Percentiles rank a stretch among this genome's conserved stretches.
phyloP scores from a whole-genome alignment of 1,284 basidiomycete genomes.

The Moesziomyces antarcticus region DNA sequence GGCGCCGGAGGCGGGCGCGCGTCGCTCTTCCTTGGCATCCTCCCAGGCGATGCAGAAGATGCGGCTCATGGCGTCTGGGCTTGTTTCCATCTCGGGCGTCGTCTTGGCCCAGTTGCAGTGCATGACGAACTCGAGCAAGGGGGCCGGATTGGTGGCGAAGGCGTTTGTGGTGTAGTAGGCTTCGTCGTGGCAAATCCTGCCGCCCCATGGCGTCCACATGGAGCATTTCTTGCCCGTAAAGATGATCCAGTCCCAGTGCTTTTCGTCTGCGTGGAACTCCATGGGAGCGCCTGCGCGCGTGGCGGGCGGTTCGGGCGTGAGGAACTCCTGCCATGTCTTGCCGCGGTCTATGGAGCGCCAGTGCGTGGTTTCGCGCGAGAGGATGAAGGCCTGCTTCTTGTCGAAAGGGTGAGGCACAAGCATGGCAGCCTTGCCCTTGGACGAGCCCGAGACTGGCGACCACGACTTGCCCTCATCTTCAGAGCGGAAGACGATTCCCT shows the following conservation, averaged over 20 bases:
- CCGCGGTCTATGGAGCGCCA: conserved; percentile 63
- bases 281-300: conserved; percentile 51
- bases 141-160: conserved; percentile 52
- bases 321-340: conserved; percentile 63
- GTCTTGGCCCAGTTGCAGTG: conserved; percentile 66
- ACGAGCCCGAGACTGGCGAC: conserved; percentile 76
- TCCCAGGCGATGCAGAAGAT: conserved; percentile 67
- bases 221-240: conserved; percentile 61
- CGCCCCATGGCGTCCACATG: conserved; percentile 59
- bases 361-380: conserved; percentile 55
- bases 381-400: conserved; percentile 69
- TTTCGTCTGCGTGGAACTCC: conserved; percentile 63
- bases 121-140: conserved; percentile 56
- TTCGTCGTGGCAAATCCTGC: conserved; percentile 68
- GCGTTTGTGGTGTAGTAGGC: conserved; percentile 63
- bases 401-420: conserved; percentile 89
- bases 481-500: conserved; percentile 80
- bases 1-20: conserved; percentile 10
- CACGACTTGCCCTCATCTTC: conserved; percentile 90
- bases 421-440: conserved; percentile 75
- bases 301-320: conserved; percentile 57
- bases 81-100: conserved; percentile 49
- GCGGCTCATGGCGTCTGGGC: conserved; percentile 39
- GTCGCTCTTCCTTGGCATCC: conserved; percentile 22
- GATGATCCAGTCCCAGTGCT: conserved; percentile 60